Conservation (phyloP, 495 filamentous ascomycete genomes). For the Glonium stellatum region DNA sequence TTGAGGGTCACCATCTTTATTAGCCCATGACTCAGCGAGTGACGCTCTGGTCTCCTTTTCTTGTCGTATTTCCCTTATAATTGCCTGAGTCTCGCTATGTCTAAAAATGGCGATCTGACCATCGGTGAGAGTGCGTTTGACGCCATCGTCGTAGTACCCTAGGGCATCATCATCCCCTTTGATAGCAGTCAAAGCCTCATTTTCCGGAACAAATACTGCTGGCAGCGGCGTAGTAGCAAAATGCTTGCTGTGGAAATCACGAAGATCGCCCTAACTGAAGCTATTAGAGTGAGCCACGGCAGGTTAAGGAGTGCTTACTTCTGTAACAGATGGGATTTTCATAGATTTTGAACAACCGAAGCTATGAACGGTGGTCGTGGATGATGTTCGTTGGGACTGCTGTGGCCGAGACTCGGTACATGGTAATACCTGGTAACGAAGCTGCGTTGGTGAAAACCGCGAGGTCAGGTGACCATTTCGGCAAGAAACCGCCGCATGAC, state of each 20-base stretch:
- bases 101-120: constrained; percentile 86
- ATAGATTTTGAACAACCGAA: not conserved
- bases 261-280: constrained; percentile 57
- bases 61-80: constrained; percentile 10
- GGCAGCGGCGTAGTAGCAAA: constrained; percentile 38
- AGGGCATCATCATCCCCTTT: constrained; percentile 60
- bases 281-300: not conserved
- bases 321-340: constrained; percentile 19
- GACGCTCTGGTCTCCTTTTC: not conserved
- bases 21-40: not conserved
- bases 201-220: constrained; percentile 36
- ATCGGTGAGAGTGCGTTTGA: constrained; percentile 86
- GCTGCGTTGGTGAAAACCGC: too few relatives aligned
- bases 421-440: too few relatives aligned
- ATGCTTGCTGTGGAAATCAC: constrained; percentile 56
- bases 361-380: too few relatives aligned
- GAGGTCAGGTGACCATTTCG: too few relatives aligned
- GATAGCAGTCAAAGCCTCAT: constrained; percentile 16
- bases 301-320: constrained; percentile 1
- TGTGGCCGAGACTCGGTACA: too few relatives aligned
- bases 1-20: not conserved
- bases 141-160: constrained; percentile 84
- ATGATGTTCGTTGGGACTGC: too few relatives aligned
- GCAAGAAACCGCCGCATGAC: not conserved
- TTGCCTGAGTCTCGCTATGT: constrained; percentile 73